Conservation (phyloP, 129 eudicot genomes). For the Artemisia argyi region DNA sequence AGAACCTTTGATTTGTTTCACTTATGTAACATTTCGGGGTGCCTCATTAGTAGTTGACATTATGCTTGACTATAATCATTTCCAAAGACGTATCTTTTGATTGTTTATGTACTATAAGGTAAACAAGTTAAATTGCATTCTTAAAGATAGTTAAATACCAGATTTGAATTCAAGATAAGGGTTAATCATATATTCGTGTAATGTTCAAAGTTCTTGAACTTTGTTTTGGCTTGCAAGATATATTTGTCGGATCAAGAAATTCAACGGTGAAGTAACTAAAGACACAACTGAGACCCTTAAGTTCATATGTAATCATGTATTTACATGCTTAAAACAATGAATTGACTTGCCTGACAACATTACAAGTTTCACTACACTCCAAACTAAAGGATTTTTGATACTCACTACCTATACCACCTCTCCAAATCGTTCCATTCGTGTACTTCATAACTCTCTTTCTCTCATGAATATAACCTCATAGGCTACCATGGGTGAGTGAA, state of each 20-base stretch:
- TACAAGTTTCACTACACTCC: constrained; percentile 28
- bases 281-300: constrained; percentile 32
- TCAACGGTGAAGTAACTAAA: constrained; percentile 24
- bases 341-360: constrained; percentile 27
- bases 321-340: not conserved
- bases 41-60: too few relatives aligned
- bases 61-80: too few relatives aligned
- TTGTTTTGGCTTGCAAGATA: constrained; percentile 27
- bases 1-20: too few relatives aligned
- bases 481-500: constrained; percentile 13
- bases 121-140: too few relatives aligned
- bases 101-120: too few relatives aligned
- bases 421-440: constrained; percentile 20
- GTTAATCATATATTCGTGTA: constrained; percentile 12
- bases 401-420: constrained; percentile 9
- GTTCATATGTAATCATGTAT: constrained; percentile 12
- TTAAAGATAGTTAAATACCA: too few relatives aligned
- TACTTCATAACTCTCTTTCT: constrained; percentile 19
- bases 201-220: constrained; percentile 27
- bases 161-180: constrained; percentile 16
- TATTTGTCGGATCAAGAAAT: constrained; percentile 1
- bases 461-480: constrained; percentile 23
- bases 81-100: too few relatives aligned
- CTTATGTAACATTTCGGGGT: too few relatives aligned
- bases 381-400: constrained; percentile 42